Evolutionary conservation across 257 asterid genomes (phyloP), one percentile per base, ranked within the genome.

Genomic region (Solanum verrucosum): DNA sequence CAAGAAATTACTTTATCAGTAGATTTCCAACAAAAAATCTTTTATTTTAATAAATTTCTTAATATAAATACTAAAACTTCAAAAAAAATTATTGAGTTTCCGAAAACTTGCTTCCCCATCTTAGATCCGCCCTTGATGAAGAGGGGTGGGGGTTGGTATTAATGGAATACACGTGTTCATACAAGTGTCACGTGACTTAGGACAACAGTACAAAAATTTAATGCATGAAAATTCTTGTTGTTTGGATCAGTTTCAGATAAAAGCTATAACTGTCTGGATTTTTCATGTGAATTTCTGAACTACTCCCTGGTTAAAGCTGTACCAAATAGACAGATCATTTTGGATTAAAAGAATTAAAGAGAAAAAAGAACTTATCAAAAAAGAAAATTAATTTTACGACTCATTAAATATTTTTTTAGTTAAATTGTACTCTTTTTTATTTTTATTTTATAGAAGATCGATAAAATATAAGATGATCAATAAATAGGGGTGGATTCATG

Each of bases 101-200:
- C 6, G 29, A 23, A 60, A 52, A 2, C 10, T 18, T 18, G 10
- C 63, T 52, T 52, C 13, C 15, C 70, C 14, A 60, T 10, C 29
- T n/a, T 60, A 60, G 6, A 63, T 63, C 71, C 3, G 31, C 7
- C 23, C 16, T 5, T 9, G 71, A 23, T 63, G 13, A 10, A 9
- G n/a, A 52, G 1, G 31, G 15, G 15, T 2, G 15, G 70, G 10
- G 7, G 15, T 63, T 1, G 31, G 71, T 35, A n/a, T 6, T 40
- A 52, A 23, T 83, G 88, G 9, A 6, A 5, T 60, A 87, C 92
- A 92, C 92, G 93, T 92, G 93, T 90, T 49, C 5, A 5, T 35
- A 63, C 91, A 92, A 83, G 68, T 87, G 88, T 90, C 93, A 92
- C 91, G 92, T 88, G 93, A 91, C 88, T 88, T 86, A 31, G 88